Evolutionary conservation across 495 filamentous ascomycete species (phyloP), one percentile per base, ranked within the genome.

Genomic region (Lineolata rhizophorae): DNA sequence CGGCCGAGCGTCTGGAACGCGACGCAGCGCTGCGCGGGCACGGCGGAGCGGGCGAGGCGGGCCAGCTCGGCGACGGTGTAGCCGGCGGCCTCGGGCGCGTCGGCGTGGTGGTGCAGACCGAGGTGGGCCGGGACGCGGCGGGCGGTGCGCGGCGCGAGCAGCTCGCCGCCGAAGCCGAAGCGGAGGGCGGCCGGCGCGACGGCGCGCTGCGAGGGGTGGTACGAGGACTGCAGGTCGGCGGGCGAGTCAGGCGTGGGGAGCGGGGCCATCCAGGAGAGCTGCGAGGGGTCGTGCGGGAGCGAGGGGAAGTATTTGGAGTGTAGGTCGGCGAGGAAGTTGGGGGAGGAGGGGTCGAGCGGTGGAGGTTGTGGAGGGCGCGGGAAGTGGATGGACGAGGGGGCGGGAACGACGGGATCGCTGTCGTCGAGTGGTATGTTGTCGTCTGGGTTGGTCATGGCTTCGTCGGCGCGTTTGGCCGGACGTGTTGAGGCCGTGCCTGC

Each of bases 51-150:
- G 15, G 78, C 70, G 21, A 94, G 57, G 12, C 74, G 65, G 5
- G 84, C 76, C 2, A 97, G 61, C 51, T 97, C 87, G 0, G 74
- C 73, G 18, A 97, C 63, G 1, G 90, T 94, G 49, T 97, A 97
- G 0, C 87, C 87, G 0, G 87, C 87, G 0, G 84, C 80, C 44
- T 87, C 79, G 9, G 87, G 87, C 4, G 90, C 83, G 27, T 90
- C 70, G 38, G 72, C 83, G 50, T 97, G 87, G 50, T 97, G 87
- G 51, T 97, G 87, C 24, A 97, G 61, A 1, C 87, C 87, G 17
- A 74, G 62, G 10, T 62, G 71, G 1, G 64, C 62, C 0, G 85
- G 72, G 15, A 95, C 65, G 4, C 63, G 60, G 29, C 76, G 62
- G 8, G 80, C 67, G 3, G 64, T 65, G 17, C 67, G 59, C 1